Evolutionary conservation across 805 yeast species (phyloP), one percentile per base, ranked within the genome.

Genomic region (Lachancea kluyveri): DNA sequence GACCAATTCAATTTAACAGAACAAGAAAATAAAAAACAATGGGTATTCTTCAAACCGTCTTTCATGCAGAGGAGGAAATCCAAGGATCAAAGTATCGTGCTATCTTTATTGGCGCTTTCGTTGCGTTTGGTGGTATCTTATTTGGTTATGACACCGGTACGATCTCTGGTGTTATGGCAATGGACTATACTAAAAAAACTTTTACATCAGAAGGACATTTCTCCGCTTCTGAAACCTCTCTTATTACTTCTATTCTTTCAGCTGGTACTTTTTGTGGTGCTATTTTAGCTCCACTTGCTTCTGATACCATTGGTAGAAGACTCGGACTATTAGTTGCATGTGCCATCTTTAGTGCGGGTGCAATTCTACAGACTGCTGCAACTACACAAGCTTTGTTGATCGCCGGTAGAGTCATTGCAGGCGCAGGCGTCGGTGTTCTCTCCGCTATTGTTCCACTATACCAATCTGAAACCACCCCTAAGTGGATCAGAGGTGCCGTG

Each of bases 381-480:
- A 57, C 70, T 40, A 60, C 68, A 30, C 62, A 70, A 41, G 57
- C 67, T 7, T 54, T 76, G 12, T 53, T 78, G 9, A 70, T 77
- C 42, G 76, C 72, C n/a, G 90, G 90, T 27, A 67, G 92, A 50
- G 70, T 72, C 17, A 61, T 83, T 41, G 77, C 82, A 14, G 92
- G 88, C 17, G 41, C 77, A 5, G 83, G 86, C 31, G 82, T 82
- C 37, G 94, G 94, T 40, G 65, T 74, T 17, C 65, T 80, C 14
- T 77, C 90, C 17, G 79, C 87, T 17, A 67, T 75, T 38, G 79
- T 82, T 21, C 86, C 88, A 16, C 57, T 82, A 41, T 82, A 81
- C 53, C 84, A 79, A 61, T 80, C 88, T 19, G 94, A 82, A 56
- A 77, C 83, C 22, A 72, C 86, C 11, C 92, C 92, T 17, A 76